These are phyloP conservation scores for Suillus luteus DNA, from an alignment of 768 basidiomycete species.

Conservation along the genomic window DNA sequence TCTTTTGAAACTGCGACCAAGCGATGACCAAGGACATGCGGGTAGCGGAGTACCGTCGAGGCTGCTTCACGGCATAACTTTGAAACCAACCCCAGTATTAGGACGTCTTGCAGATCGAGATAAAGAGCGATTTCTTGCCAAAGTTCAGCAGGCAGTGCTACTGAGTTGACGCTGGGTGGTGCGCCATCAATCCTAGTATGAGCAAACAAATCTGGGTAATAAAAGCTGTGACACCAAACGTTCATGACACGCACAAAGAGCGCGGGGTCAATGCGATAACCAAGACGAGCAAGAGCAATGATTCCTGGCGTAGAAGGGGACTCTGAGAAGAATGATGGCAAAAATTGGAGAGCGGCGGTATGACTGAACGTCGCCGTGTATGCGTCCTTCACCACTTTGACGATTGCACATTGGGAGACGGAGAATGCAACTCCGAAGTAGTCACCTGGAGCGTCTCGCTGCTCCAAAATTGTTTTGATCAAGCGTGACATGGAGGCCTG, in stretches of 20 bases:
- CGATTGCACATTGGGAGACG: neutral
- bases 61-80: neutral
- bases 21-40: neutral
- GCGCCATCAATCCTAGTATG: neutral
- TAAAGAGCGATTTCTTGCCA: neutral
- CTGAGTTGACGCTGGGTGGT: neutral
- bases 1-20: neutral
- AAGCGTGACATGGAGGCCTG: neutral
- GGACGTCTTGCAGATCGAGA: neutral
- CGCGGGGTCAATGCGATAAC: neutral
- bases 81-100: neutral
- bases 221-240: neutral
- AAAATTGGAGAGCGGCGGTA: neutral
- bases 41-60: neutral
- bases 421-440: neutral
- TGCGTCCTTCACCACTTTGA: neutral
- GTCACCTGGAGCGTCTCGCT: neutral
- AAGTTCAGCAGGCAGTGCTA: neutral
- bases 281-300: neutral
- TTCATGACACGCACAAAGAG: neutral
- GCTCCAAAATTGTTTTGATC: neutral
- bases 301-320: neutral
- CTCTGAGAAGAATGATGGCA: neutral
- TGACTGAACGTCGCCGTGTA: neutral
- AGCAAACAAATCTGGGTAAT: neutral